These are phyloP conservation scores for Hanseniaspora lachancei DNA, from an alignment of 805 yeast genomes.

Conservation along the genomic window DNA sequence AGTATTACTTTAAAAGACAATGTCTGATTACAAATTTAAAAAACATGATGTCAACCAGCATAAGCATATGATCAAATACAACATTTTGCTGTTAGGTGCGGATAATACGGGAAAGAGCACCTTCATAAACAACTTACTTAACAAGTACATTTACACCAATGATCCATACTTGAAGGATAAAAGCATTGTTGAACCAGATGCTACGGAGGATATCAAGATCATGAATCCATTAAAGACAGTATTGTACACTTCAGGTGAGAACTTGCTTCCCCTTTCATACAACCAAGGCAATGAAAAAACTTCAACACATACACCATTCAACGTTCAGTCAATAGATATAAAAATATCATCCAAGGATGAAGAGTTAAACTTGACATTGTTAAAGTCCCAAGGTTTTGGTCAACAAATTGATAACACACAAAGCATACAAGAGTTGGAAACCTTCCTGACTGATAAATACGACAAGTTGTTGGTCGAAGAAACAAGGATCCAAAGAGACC, in stretches of 20 bases:
- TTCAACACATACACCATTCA: conserved; percentile 14
- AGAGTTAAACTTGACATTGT: conserved; percentile 47
- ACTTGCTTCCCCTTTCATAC: conserved; percentile 16
- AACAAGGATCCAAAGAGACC: conserved; percentile 74
- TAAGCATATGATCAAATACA: conserved; percentile 60
- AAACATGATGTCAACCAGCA: conserved; percentile 36
- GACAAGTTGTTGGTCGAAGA: conserved; percentile 74
- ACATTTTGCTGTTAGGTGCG: conserved; percentile 59
- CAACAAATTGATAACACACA: conserved; percentile 60
- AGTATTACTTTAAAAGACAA: neutral
- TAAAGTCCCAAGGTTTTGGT: conserved; percentile 67
- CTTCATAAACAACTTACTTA: conserved; percentile 54
- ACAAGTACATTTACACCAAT: conserved; percentile 48
- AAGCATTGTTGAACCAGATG: conserved; percentile 14
- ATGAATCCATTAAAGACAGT: conserved; percentile 29
- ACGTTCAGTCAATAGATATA: conserved; percentile 20
- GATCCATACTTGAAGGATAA: conserved; percentile 29
- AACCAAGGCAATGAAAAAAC: neutral
- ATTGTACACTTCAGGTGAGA: conserved; percentile 42
- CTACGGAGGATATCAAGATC: conserved; percentile 19
- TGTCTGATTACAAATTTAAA: neutral
- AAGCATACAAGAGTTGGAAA: conserved; percentile 53
- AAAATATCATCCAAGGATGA: conserved; percentile 16
- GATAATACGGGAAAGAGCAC: conserved; percentile 71
- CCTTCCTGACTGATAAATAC: conserved; percentile 62